Evolutionary conservation across 768 basidiomycete species (phyloP).

Genomic region (Leccinellum luteum): DNA sequence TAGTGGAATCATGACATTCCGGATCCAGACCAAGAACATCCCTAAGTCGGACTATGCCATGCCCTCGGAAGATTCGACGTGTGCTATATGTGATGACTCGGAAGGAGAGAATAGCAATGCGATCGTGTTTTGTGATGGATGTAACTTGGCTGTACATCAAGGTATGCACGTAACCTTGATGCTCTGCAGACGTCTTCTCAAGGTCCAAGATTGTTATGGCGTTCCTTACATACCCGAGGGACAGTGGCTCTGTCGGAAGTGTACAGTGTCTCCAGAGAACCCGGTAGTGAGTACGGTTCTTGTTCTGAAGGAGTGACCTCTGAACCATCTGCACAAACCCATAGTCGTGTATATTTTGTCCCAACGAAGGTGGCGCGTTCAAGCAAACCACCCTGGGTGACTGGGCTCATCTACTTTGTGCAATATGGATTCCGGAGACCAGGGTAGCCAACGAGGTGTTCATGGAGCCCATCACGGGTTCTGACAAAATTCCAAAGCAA

Average conservation of each 20-base stretch:
- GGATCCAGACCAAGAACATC: slow-evolving; percentile 80
- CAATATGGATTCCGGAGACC: slow-evolving; percentile 96
- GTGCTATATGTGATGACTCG: slow-evolving; percentile 96
- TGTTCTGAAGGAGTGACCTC: background rate
- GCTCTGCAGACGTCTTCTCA: slow-evolving; percentile 8
- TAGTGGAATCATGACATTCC: slow-evolving; percentile 1
- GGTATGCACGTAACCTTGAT: slow-evolving; percentile 45
- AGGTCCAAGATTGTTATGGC: slow-evolving; percentile 87
- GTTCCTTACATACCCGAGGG: slow-evolving; percentile 99
- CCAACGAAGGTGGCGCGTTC: slow-evolving; percentile 96
- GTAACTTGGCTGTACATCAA: slow-evolving; percentile 99
- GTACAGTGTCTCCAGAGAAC: slow-evolving; percentile 94
- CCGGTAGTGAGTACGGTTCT: slow-evolving; percentile 68
- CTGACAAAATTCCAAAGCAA: slow-evolving; percentile 83
- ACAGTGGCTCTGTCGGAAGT: slow-evolving; percentile 98
- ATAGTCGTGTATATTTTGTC: slow-evolving; percentile 92
- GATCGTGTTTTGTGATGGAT: slow-evolving; percentile 99
- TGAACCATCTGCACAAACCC: background rate
- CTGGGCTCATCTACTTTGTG: slow-evolving; percentile 96
- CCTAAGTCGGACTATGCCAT: slow-evolving; percentile 85
- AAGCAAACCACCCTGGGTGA: slow-evolving; percentile 91
- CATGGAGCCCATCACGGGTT: slow-evolving; percentile 95
- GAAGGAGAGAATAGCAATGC: slow-evolving; percentile 99
- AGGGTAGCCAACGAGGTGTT: slow-evolving; percentile 91
- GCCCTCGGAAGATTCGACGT: slow-evolving; percentile 94